These are phyloP conservation scores for Pinguiococcus pyrenoidosus DNA, from an alignment of 108 stramenopile species.

Conservation along the genomic window DNA sequence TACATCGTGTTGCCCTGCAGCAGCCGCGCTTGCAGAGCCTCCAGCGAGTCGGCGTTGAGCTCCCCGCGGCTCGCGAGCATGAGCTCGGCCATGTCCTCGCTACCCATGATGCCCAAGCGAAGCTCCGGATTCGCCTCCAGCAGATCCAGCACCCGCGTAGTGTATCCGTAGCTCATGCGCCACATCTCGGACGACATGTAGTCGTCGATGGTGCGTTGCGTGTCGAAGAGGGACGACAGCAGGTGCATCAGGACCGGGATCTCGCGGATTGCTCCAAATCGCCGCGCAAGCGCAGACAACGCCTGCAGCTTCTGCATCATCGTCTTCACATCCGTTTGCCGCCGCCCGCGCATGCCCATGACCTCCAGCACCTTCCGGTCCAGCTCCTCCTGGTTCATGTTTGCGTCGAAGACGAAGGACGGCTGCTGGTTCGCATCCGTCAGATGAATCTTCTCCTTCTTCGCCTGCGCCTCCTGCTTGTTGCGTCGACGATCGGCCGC, in stretches of 20 bases:
- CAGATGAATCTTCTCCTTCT: not conserved
- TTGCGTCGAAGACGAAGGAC: constrained; percentile 14
- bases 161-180: constrained; percentile 65
- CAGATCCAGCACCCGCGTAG: constrained; percentile 57
- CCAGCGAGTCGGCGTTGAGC: too few species aligned
- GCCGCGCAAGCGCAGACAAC: constrained; percentile 52
- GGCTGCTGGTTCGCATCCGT: not conserved
- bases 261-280: constrained; percentile 74
- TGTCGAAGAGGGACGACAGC: constrained; percentile 76
- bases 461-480: not conserved
- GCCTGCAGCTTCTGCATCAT: constrained; percentile 70
- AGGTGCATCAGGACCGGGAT: constrained; percentile 89
- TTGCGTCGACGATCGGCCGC: not conserved
- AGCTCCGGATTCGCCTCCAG: constrained; percentile 55
- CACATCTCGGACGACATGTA: constrained; percentile 84
- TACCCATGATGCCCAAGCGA: constrained; percentile 44
- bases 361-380: constrained; percentile 53
- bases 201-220: constrained; percentile 83
- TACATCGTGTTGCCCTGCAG: too few species aligned
- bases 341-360: constrained; percentile 68
- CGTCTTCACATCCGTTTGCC: constrained; percentile 57
- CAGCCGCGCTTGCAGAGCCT: too few species aligned
- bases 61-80: too few species aligned
- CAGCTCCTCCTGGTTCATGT: constrained; percentile 23
- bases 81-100: constrained; percentile 64